Conservation (phyloP, 768 basidiomycete species). For the Tricholoma sp. region DNA sequence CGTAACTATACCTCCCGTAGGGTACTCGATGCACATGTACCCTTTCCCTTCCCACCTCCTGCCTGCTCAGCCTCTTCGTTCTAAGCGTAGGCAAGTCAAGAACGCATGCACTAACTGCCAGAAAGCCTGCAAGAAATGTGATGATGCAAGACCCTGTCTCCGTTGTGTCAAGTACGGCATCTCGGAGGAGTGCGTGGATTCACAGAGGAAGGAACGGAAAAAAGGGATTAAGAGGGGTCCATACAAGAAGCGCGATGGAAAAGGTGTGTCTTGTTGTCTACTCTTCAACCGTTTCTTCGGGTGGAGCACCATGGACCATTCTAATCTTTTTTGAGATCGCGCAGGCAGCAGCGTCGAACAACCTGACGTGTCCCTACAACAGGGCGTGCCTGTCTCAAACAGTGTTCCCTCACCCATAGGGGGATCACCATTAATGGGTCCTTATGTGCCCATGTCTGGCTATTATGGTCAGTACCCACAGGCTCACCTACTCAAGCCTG, state of each 20-base stretch:
- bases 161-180: constrained; percentile 91
- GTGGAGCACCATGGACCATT: constrained; percentile 25
- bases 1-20: constrained; percentile 42
- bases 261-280: constrained; percentile 48
- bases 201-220: constrained; percentile 88
- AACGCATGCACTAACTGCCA: constrained; percentile 90
- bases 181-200: constrained; percentile 83
- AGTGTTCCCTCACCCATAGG: constrained; percentile 35
- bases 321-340: constrained; percentile 51
- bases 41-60: constrained; percentile 49
- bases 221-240: constrained; percentile 83
- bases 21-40: constrained; percentile 65
- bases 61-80: constrained; percentile 47
- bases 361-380: constrained; percentile 32
- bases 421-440: constrained; percentile 41
- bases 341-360: constrained; percentile 51
- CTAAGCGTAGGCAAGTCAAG: constrained; percentile 86
- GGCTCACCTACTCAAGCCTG: constrained; percentile 43
- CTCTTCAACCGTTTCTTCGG: constrained; percentile 15
- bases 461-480: constrained; percentile 54
- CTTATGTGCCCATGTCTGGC: constrained; percentile 52
- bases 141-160: constrained; percentile 87
- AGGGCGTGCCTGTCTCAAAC: constrained; percentile 37
- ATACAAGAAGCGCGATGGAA: constrained; percentile 95
- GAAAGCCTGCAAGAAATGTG: constrained; percentile 89